phyloP scores from a whole-genome alignment of 441 rosid genomes.

The Populus hybrid region DNA sequence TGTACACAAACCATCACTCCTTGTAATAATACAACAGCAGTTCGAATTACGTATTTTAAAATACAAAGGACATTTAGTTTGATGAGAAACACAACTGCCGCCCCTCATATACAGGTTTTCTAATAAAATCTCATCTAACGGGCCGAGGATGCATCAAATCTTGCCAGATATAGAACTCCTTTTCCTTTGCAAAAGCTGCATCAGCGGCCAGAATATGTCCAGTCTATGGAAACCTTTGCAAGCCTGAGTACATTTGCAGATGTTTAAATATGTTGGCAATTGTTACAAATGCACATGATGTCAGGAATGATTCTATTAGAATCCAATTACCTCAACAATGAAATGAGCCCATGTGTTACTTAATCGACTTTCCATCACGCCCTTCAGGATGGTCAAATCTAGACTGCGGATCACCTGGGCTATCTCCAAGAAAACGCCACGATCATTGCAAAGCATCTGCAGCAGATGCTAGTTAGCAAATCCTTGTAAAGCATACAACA shows the following conservation, averaged over 20 bases:
- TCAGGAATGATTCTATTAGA: background rate
- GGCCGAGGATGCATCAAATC: constrained; percentile 5
- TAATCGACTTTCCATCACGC: constrained; percentile 36
- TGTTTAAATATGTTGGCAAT: background rate
- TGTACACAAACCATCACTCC: background rate
- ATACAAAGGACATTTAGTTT: background rate
- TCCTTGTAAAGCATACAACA: background rate
- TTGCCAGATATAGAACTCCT: constrained; percentile 35
- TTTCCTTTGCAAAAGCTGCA: constrained; percentile 54
- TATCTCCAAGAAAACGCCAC: constrained; percentile 49
- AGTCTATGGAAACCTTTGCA: constrained; percentile 56
- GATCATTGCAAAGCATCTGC: constrained; percentile 66
- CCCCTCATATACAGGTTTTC: background rate
- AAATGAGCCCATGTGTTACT: constrained; percentile 58
- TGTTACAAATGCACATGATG: no score
- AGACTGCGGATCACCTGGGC: constrained; percentile 49
- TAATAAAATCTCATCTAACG: background rate
- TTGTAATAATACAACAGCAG: background rate
- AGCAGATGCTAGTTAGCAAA: background rate
- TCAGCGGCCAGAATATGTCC: constrained; percentile 73
- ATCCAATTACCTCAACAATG: constrained; percentile 50
- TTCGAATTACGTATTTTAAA: background rate
- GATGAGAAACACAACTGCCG: background rate
- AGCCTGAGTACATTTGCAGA: constrained; percentile 30
- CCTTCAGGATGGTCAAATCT: constrained; percentile 51